Conservation (phyloP, 192 early-diverging fungal species). For the Coemansia sp. region DNA sequence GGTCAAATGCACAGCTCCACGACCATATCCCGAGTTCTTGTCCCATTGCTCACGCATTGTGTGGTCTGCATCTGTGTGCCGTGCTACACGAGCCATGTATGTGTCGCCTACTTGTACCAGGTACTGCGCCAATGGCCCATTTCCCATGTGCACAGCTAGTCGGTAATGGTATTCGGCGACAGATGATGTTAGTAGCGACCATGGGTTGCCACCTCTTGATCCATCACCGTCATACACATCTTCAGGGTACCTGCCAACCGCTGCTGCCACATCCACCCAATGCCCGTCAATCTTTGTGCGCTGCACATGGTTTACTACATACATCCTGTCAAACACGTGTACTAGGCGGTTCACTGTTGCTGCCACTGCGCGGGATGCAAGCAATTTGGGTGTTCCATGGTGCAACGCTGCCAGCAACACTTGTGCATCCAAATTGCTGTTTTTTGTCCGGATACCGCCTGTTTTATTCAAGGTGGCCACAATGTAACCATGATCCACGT, state of each 20-base stretch:
- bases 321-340: conserved; percentile 21
- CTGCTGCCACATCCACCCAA: conserved; percentile 46
- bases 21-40: conserved; percentile 55
- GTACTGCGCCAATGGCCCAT: conserved; percentile 32
- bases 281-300: conserved; percentile 16
- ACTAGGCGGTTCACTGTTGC: conserved; percentile 24
- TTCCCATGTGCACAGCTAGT: conserved; percentile 32
- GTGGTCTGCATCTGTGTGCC: conserved; percentile 57
- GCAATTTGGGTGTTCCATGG: conserved; percentile 21
- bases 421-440: conserved; percentile 60
- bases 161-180: conserved; percentile 67
- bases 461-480: conserved; percentile 38
- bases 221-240: conserved; percentile 74
- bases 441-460: conserved; percentile 53
- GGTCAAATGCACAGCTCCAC: conserved; percentile 67
- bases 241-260: conserved; percentile 73
- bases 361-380: conserved; percentile 16
- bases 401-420: conserved; percentile 62
- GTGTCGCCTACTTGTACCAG: conserved; percentile 58
- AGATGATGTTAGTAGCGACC: conserved; percentile 65
- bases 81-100: conserved; percentile 58
- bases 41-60: conserved; percentile 68
- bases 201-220: conserved; percentile 66
- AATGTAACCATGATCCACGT: conserved; percentile 27
- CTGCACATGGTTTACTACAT: conserved; percentile 25